Base-by-base conservation (phyloP, 2,329 filamentous ascomycete genomes). In the Apiospora malaysiana region DNA sequence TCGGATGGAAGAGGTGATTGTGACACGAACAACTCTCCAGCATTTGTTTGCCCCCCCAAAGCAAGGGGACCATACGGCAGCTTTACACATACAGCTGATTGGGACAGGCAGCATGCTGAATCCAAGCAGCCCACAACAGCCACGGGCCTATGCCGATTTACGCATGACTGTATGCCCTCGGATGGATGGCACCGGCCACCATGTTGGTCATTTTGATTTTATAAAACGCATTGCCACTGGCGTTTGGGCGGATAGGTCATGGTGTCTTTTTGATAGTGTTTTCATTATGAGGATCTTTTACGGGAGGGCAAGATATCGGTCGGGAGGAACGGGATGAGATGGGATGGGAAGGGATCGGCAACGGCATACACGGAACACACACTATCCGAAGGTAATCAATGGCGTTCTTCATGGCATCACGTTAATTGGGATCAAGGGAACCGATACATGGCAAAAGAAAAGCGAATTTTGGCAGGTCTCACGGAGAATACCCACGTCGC, bases 1-100 rank as follows among this genome's bases (percentile, higher is more conserved):
- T 91, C 72, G 89, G 89, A 66, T 90, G 89, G 89, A 86, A 87
- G 79, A 87, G 85, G 75, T 89, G 67, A 68, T 40, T n/a, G 8
- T n/a, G 21, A 12, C 40, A 8, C 21, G 2, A n/a, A 14, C 18
- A 12, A 4, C 4, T 12, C 27, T 23, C 18, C 7, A 63, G 56
- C 56, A n/a, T n/a, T 40, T 2, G 18, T n/a, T 40, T n/a, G n/a
- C 12, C 21, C 27, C 27, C 27, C 56, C n/a, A 5, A n/a, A 4
- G n/a, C 7, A n/a, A 23, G 18, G 32, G 56, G 27, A 18, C 4
- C n/a, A n/a, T 21, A 21, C 32, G 27, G 18, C 56, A 63, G 21
- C 56, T 12, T 63, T 18, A 12, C 32, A 40, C 40, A 32, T 37
- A 6, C 32, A n/a, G 56, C 21, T 63, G 32, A 32, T 18, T 5